Evolutionary conservation across 768 basidiomycete genomes (phyloP).

Genomic region (Tephrocybe sp.): DNA sequence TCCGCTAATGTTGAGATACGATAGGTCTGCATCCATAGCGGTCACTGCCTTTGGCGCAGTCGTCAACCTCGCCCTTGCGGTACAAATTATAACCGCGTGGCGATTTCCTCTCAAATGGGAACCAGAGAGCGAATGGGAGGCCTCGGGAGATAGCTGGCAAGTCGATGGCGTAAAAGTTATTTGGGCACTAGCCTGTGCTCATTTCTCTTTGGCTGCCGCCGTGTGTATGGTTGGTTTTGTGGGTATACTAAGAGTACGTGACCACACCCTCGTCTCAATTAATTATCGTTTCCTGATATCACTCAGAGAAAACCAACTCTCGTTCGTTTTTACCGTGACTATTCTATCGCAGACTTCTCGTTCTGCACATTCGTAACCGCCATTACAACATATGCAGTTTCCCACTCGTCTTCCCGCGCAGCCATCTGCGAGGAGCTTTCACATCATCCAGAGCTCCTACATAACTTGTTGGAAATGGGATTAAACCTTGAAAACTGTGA

Average conservation of each 20-base stretch:
- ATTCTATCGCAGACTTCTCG: constrained; percentile 74
- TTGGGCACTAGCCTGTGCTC: constrained; percentile 61
- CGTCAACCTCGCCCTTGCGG: constrained; percentile 30
- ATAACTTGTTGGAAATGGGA: constrained; percentile 66
- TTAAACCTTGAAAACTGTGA: constrained; percentile 81
- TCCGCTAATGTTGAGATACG: constrained; percentile 16
- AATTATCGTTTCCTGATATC: not conserved
- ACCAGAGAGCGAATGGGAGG: constrained; percentile 46
- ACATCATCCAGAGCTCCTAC: constrained; percentile 71
- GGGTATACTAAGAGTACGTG: constrained; percentile 65
- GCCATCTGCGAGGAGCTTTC: constrained; percentile 74
- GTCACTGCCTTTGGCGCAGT: constrained; percentile 24
- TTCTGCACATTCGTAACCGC: constrained; percentile 61
- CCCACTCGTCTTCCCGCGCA: constrained; percentile 52
- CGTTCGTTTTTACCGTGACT: constrained; percentile 81
- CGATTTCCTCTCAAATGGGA: constrained; percentile 35
- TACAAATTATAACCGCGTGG: constrained; percentile 25
- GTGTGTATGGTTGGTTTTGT: constrained; percentile 64
- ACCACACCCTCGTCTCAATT: constrained; percentile 1
- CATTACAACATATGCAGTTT: constrained; percentile 56
- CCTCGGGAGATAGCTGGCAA: constrained; percentile 34
- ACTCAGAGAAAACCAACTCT: constrained; percentile 57
- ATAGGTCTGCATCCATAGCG: constrained; percentile 25
- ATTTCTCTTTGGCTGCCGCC: constrained; percentile 62
- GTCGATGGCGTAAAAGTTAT: constrained; percentile 47